These are phyloP conservation scores for Bipolaris bicolor DNA, from an alignment of 2,329 filamentous ascomycete genomes.

Conservation along the genomic window DNA sequence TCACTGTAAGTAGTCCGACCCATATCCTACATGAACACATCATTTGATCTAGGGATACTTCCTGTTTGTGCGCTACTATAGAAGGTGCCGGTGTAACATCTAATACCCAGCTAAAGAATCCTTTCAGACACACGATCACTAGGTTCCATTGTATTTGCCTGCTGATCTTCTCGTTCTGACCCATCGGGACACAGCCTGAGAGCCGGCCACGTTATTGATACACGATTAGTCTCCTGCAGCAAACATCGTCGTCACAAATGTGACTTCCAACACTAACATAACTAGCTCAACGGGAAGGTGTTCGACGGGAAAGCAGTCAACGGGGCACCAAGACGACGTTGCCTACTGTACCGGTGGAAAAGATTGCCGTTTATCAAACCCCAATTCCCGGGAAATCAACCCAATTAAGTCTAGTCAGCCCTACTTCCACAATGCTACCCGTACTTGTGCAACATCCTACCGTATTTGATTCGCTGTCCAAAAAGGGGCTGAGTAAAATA, in stretches of 20 bases:
- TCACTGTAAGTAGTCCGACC: too few relatives aligned
- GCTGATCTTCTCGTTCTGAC: neutral
- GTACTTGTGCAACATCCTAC: constrained; percentile 27
- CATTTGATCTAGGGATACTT: too few relatives aligned
- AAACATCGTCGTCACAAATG: constrained; percentile 5
- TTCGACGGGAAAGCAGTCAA: neutral
- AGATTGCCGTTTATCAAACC: neutral
- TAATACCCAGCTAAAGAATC: too few relatives aligned
- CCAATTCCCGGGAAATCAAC: neutral
- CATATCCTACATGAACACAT: too few relatives aligned
- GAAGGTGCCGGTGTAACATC: too few relatives aligned
- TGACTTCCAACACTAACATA: neutral
- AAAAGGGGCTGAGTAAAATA: neutral
- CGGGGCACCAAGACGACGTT: neutral
- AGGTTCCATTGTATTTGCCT: too few relatives aligned
- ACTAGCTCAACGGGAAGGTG: neutral
- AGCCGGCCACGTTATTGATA: neutral
- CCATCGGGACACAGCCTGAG: neutral
- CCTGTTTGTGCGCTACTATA: too few relatives aligned
- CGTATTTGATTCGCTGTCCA: constrained; percentile 19
- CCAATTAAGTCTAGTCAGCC: neutral
- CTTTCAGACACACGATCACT: neutral
- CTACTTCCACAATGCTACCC: neutral
- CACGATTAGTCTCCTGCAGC: neutral
- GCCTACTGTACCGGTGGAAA: neutral